phyloP scores from a whole-genome alignment of 2,329 filamentous ascomycete species.

The Amylocarpus encephaloides region DNA sequence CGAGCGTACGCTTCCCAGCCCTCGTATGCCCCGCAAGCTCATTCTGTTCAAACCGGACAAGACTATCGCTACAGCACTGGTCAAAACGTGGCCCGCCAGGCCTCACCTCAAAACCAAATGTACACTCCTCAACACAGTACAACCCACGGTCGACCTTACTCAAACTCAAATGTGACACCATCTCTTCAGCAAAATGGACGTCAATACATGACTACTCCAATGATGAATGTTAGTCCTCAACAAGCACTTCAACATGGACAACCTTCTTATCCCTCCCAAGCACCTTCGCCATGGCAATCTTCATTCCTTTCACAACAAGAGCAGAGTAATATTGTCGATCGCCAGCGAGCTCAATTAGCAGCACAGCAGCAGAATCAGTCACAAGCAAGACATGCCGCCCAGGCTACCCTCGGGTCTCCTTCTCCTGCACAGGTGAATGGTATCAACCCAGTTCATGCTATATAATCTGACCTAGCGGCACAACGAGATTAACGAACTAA shows the following conservation, averaged over 20 bases:
- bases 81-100: slow-evolving; percentile 21
- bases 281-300: not conserved
- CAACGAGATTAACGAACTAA: too few species aligned
- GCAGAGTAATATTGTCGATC: slow-evolving; percentile 33
- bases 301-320: slow-evolving; percentile 30
- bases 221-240: slow-evolving; percentile 24
- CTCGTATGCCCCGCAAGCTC: slow-evolving; percentile 24
- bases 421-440: slow-evolving; percentile 24
- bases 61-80: slow-evolving; percentile 26
- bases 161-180: slow-evolving; percentile 24
- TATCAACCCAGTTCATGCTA: slow-evolving; percentile 12
- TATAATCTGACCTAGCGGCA: too few species aligned
- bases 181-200: slow-evolving; percentile 18
- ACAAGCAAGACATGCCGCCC: slow-evolving; percentile 27
- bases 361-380: slow-evolving; percentile 27
- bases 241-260: slow-evolving; percentile 11
- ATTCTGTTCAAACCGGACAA: slow-evolving; percentile 24
- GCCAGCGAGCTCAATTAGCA: slow-evolving; percentile 32
- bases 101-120: slow-evolving; percentile 27
- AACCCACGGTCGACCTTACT: slow-evolving; percentile 19
- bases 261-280: not conserved
- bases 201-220: slow-evolving; percentile 19
- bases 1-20: slow-evolving; percentile 23
- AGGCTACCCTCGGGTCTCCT: slow-evolving; percentile 23
- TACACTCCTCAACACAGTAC: slow-evolving; percentile 24